Conservation (phyloP, 2,329 filamentous ascomycete genomes). For the Amylocarpus encephaloides region DNA sequence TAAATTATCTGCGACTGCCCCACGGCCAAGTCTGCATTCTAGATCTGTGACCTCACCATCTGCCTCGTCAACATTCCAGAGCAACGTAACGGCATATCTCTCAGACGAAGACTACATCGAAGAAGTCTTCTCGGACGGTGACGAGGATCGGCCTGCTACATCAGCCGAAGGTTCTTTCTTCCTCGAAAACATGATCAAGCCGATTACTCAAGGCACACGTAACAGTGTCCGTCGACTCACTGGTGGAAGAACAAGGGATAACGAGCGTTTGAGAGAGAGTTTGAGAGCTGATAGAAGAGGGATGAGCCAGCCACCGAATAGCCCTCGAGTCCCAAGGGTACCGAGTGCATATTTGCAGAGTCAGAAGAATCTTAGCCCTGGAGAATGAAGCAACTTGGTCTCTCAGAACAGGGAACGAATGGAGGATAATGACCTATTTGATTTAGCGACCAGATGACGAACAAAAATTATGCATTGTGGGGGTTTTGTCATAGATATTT, state of each 20-base stretch:
- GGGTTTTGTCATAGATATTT: neutral
- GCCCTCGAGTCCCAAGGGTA: constrained; percentile 30
- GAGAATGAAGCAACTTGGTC: constrained; percentile 5
- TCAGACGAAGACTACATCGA: constrained; percentile 73
- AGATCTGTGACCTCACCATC: constrained; percentile 82
- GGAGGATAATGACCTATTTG: neutral
- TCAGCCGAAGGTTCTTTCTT: constrained; percentile 41
- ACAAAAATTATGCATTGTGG: neutral
- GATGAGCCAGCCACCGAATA: constrained; percentile 26
- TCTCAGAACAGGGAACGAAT: neutral
- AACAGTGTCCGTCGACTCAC: constrained; percentile 57
- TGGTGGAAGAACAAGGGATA: constrained; percentile 40
- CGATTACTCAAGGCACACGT: constrained; percentile 49
- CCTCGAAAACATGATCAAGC: constrained; percentile 55
- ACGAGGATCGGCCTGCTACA: constrained; percentile 41
- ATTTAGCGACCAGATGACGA: neutral
- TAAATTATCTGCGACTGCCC: constrained; percentile 36
- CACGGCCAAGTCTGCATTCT: constrained; percentile 65
- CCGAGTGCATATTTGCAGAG: constrained; percentile 26
- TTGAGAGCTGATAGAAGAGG: constrained; percentile 27
- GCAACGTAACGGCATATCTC: constrained; percentile 53
- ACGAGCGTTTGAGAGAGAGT: constrained; percentile 28
- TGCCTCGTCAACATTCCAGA: constrained; percentile 48
- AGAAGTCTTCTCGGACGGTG: constrained; percentile 73
- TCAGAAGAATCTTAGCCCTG: constrained; percentile 17